Conservation (phyloP, 139 green algal genomes). For the Nannochloris sp. region DNA sequence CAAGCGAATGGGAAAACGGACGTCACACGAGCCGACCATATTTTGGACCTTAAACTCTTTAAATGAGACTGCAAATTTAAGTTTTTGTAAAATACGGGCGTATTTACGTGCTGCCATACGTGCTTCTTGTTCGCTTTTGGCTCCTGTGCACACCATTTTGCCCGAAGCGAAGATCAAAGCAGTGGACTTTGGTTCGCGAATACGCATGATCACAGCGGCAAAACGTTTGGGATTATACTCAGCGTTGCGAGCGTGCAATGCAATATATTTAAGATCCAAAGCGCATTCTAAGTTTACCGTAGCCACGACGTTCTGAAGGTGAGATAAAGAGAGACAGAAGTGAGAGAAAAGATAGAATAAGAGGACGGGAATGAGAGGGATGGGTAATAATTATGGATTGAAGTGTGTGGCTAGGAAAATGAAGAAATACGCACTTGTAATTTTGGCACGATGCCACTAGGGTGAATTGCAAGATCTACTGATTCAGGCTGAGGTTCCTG, state of each 20-base stretch:
- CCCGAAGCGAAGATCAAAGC: conserved; percentile 95
- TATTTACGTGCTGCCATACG: conserved; percentile 76
- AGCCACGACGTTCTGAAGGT: conserved; percentile 90
- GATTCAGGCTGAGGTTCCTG: neutral
- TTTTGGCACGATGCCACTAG: conserved; percentile 81
- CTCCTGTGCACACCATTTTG: conserved; percentile 96
- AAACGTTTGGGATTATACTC: conserved; percentile 99
- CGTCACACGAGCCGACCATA: conserved; percentile 97
- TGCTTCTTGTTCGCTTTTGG: conserved; percentile 79
- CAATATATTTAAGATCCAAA: conserved; percentile 95
- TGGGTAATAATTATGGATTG: neutral
- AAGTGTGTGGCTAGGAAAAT: neutral
- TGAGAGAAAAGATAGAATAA: no score
- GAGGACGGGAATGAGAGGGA: neutral
- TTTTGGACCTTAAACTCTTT: conserved; percentile 99
- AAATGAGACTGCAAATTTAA: conserved; percentile 75
- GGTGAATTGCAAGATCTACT: conserved; percentile 71
- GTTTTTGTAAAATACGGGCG: conserved; percentile 89
- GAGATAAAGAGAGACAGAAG: no score
- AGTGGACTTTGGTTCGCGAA: conserved; percentile 96
- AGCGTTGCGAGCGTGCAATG: conserved; percentile 91
- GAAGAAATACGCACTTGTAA: conserved; percentile 38
- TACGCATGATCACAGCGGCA: conserved; percentile 98
- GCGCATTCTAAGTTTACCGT: conserved; percentile 91
- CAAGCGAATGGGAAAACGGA: conserved; percentile 95